Evolutionary conservation across 192 early-diverging fungal genomes (phyloP), one percentile per base, ranked within the genome.

Genomic region (Coemansia sp.): DNA sequence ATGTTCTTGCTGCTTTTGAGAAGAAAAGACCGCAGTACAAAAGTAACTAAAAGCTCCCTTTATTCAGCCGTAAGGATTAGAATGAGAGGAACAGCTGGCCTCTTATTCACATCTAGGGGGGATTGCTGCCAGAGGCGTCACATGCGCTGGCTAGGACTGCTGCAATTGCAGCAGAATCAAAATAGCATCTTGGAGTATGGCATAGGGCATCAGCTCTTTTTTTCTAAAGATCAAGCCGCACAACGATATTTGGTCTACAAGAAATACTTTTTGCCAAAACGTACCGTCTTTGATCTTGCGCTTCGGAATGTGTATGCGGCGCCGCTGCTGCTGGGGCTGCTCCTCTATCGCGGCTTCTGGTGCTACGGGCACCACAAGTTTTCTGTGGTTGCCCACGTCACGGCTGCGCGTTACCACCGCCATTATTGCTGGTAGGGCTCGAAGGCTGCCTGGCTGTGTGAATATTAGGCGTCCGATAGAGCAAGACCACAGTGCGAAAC

Each of bases 341-440:
- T 59, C 37, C 13, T 40, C 37, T 14, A 14, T n/a, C 37, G n/a
- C 5, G 39, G 14, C 57, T 25, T 46, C 37, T 55, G 55, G 17
- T 22, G 59, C 40, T 37, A 22, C 58, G n/a, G 62, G 49, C 22
- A 55, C 76, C 13, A 62, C 68, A 11, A 58, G 68, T 37, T 53
- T 64, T 45, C 48, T 57, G 61, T 42, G 43, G n/a, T 57, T 54
- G 19, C 38, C 22, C 14, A 22, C 25, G 60, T 67, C 71, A 10
- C 69, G 72, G 53, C 72, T 79, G 50, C 77, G 77, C 14, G 77
- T 80, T 41, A 80, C 72, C 13, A 80, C 77, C 39, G 69, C 77
- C 77, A 80, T 80, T n/a, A 37, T 40, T 22, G 57, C 12, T 17
- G n/a, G 39, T n/a, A 41, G 32, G 19, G 32, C 9, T 40, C 14